Percentiles rank a stretch among this genome's conserved stretches.
Conservation (phyloP, 2,329 filamentous ascomycete genomes). For the Venturiaceae sp. region DNA sequence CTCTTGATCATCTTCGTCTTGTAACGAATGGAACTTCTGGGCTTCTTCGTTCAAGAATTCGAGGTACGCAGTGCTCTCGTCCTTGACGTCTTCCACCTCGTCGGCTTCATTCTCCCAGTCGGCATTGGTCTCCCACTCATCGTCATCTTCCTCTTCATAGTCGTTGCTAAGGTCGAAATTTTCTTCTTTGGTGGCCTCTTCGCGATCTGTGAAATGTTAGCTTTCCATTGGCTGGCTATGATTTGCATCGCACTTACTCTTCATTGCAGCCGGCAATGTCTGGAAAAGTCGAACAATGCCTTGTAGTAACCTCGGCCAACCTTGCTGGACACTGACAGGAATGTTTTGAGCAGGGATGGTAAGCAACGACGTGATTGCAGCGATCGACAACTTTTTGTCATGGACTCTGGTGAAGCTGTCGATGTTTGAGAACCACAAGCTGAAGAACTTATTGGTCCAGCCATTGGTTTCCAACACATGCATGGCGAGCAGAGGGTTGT, state of each 20-base stretch:
- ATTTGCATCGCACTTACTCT: slow-evolving; percentile 48
- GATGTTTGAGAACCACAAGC: slow-evolving; percentile 94
- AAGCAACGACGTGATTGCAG: slow-evolving; percentile 80
- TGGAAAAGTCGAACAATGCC: slow-evolving; percentile 89
- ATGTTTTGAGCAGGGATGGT: slow-evolving; percentile 72
- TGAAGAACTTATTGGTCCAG: slow-evolving; percentile 99
- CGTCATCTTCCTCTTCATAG: slow-evolving; percentile 57
- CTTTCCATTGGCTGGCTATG: slow-evolving; percentile 1
- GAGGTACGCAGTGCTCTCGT: slow-evolving; percentile 88
- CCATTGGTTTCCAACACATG: slow-evolving; percentile 81
- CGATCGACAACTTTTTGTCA: slow-evolving; percentile 97
- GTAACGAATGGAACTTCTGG: slow-evolving; percentile 68
- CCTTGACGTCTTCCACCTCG: slow-evolving; percentile 61
- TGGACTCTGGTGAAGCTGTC: slow-evolving; percentile 88
- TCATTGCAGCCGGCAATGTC: slow-evolving; percentile 76
- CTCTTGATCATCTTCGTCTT: slow-evolving; percentile 75
- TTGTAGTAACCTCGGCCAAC: slow-evolving; percentile 84
- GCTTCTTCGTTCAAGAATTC: slow-evolving; percentile 95
- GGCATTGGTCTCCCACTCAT: slow-evolving; percentile 68
- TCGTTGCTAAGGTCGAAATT: slow-evolving; percentile 74
- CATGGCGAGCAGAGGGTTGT: slow-evolving; percentile 79
- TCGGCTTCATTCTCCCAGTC: slow-evolving; percentile 57
- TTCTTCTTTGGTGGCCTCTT: slow-evolving; percentile 77
- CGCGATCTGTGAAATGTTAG: slow-evolving; percentile 52
- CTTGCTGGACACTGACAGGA: slow-evolving; percentile 83